Evolutionary conservation across 1,139 yeast genomes (phyloP), one percentile per base, ranked within the genome.

Genomic region (Saccharomyces pastorianus): DNA sequence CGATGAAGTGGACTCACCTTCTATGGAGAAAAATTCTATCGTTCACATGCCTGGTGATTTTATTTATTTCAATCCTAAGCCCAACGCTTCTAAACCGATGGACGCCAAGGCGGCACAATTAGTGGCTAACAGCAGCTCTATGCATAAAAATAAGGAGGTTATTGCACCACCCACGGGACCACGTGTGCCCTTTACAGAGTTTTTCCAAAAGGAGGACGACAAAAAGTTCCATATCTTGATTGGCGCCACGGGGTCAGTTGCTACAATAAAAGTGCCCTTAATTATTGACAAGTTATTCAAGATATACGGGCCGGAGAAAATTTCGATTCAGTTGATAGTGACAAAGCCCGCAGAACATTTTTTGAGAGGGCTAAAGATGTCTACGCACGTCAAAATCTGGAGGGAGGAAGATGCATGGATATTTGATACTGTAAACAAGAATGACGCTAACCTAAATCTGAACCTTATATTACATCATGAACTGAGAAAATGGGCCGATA

Each of bases 231-330:
- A 93, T 70, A 84, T 93, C 46, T 75, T 93, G 55, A 75, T 93
- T 47, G 98, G 95, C 20, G 95, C 95, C 41, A 89, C 98, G 1
- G 99, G 99, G 0, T 87, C 96, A 0, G 97, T 93, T 5, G 99
- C 99, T 5, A 88, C 98, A 2, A 89, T 91, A 56, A 93, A 93
- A 68, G 85, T 93, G 34, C 96, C 96, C 0, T 71, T 86, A 61
- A 87, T 90, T 48, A 86, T 90, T 60, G 95, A 87, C 66, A 88
- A 88, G 65, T 75, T 90, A 49, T 85, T 84, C 66, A 87, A 87
- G 68, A 76, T 84, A 23, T 89, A 84, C 70, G 88, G 91, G 2
- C 75, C 80, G 2, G 79, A 82, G 47, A 83, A 83, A 58, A 82
- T 89, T 23, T 82, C 89, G 1, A 87, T 93, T 55, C 98, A 93